Base-by-base conservation (phyloP, 352 stramenopile species). In the Phytophthora hybrid region DNA sequence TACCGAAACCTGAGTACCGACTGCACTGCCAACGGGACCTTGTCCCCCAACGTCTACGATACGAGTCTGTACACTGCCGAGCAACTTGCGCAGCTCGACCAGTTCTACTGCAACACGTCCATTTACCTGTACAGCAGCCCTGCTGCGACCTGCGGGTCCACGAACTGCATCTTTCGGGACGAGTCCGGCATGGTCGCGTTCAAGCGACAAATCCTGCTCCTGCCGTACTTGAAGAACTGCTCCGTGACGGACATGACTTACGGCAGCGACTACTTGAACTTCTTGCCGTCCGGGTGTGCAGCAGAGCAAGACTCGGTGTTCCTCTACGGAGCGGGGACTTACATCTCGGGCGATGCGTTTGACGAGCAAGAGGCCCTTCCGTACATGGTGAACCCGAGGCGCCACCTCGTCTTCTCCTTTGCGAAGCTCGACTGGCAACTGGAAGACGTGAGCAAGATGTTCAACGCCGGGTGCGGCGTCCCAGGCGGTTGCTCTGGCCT, bases 161-260 rank as follows among this genome's bases (percentile, higher is more conserved):
- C 65, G 0, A 81, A 70, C 63, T 88, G 79, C 57, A 71, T 84
- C 11, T 88, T 88, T 47, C 34, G 76, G 3, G 81, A 88, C 60
- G 37, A 70, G 11, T 81, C 77, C 1, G 55, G 65, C 3, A 71
- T 80, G n/a, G 49, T 78, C 23, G n/a, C 65, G 6, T 59, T 86
- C 37, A 81, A 83, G 32, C 72, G 72, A 26, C 73, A 86, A 63
- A 66, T 88, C 19, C 26, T 74, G 13, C 53, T 85, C n/a, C 49
- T 83, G 49, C 79, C 81, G 18, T 88, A 83, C 67, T 47, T 76
- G 53, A 74, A 73, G 34, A 73, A 79, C 69, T 88, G 79, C 66
- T 77, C 74, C 0, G 53, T 86, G 11, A 63, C 57, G 0, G 47
- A 77, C 46, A 69, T 87, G 65, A 70, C 72, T 16, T 87, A 85